Evolutionary conservation across 2,329 filamentous ascomycete genomes (phyloP), one percentile per base, ranked within the genome.

Genomic region (Acrocalymma vagum): DNA sequence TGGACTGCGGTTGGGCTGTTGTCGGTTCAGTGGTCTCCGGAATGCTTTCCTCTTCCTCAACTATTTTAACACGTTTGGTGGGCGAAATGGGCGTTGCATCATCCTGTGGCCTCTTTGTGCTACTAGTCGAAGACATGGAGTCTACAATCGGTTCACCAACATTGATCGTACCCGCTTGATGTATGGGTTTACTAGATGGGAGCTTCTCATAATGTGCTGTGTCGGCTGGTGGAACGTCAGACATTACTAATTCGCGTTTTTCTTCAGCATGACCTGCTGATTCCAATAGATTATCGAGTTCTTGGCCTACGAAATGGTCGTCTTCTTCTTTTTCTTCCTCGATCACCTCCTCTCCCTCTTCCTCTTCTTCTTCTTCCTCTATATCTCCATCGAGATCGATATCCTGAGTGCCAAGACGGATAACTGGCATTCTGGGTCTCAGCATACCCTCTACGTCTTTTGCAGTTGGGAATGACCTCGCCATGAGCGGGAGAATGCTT

Each of bases 401-500:
- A 16, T 59, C 55, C 9, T 58, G 52, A 2, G 25, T 30, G 10
- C 58, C 58, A 17, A 59, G 42, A 13, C 60, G 63, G 15, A 76
- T 69, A 1, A 71, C 65, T 0, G 76, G 75, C 69, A 78, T 70
- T 13, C 77, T 62, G 5, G 77, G 77, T 44, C 74, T 57, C 15
- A 90, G 75, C 40, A 96, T 67, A 8, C 87, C 79, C 69, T 96
- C 92, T 2, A 94, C 82, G 11, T 79, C 80, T 41, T 81, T 75
- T 33, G 86, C 81, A 9, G 78, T 67, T 0, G 84, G 77, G 57
- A 84, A 88, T 34, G 82, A 79, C 38, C 84, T 80, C 6, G 84
- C 81, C 17, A 96, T 73, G 57, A 95, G 88, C 0, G 93, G 92
- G 31, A 96, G 71, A 31, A 96, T 86, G 65, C 86, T 94, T 18